Base-by-base conservation (phyloP, 345 rosid species). In the Pistacia integerrima region DNA sequence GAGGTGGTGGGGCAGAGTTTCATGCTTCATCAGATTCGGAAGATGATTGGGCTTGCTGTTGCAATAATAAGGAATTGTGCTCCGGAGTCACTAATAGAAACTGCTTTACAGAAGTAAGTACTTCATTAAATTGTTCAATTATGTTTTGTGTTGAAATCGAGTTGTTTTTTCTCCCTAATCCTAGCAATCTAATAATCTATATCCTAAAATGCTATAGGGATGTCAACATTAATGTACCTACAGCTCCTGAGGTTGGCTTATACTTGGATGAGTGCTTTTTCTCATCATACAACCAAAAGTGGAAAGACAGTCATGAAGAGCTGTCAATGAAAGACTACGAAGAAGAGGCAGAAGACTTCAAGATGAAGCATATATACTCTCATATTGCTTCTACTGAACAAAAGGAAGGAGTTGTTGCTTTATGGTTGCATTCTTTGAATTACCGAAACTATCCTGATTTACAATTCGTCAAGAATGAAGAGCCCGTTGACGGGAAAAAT, bases 1-100 rank as follows among this genome's bases (percentile, higher is more conserved):
- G 99, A 93, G 84, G 95, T 96, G 69, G 89, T 92, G 28, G 99
- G 98, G 38, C 99, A 96, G 88, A 93, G 99, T 84, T 93, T 96
- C 83, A 96, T 96, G 99, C 98, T 96, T 90, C 99, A 96, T 84
- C 99, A 96, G 79, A 93, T 93, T 48, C 74, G 98, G 55, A 96
- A 96, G 77, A 89, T 93, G 99, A 89, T 96, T 0, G 98, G 99
- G 66, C 93, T 92, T 72, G 93, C 94, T 2, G 97, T 96, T 77
- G 94, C 97, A 12, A 74, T 93, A 70, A 89, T 91, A 93, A 91
- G 99, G 84, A 87, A 91, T 76, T 92, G 86, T 55, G 90, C 99
- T 36, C 80, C 95, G 0, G 94, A 92, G 84, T 84, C 92, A 25
- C 57, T 93, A 79, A 83, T 92, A 54, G 81, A 81, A 80, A 83